These are phyloP conservation scores for Lasiodiplodia sp. DNA, from an alignment of 2,329 filamentous ascomycete genomes.

Conservation along the genomic window DNA sequence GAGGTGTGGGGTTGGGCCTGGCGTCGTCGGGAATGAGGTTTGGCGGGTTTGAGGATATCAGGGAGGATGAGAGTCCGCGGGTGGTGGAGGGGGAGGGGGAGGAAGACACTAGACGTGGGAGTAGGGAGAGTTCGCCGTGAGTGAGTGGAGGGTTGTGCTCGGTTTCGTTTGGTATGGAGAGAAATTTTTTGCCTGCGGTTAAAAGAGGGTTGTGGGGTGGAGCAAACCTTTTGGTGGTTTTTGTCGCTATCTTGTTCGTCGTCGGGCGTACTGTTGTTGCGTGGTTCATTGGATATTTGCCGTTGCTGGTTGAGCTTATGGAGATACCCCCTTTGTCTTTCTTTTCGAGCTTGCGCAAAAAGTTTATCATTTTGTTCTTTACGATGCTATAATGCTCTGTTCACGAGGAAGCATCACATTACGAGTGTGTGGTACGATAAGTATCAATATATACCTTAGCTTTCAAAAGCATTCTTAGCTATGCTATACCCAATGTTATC, in stretches of 20 bases:
- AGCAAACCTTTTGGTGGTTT: too few relatives aligned
- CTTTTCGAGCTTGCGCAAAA: background rate
- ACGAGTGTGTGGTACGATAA: too few relatives aligned
- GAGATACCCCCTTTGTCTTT: constrained; percentile 5
- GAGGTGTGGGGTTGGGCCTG: constrained; percentile 14
- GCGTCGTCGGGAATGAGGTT: constrained; percentile 11
- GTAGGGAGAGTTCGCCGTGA: constrained; percentile 21
- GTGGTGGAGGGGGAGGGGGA: background rate
- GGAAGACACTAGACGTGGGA: background rate
- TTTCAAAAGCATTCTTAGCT: too few relatives aligned
- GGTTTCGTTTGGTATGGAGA: background rate
- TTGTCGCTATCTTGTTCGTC: too few relatives aligned
- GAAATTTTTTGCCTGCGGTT: too few relatives aligned
- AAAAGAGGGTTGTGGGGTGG: too few relatives aligned
- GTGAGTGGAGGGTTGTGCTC: background rate
- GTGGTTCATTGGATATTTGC: background rate
- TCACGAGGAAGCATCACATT: too few relatives aligned
- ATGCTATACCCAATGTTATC: too few relatives aligned
- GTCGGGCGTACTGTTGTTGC: background rate
- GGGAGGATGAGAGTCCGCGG: constrained; percentile 18
- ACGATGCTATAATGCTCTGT: too few relatives aligned
- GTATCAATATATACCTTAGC: too few relatives aligned
- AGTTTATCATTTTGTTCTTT: too few relatives aligned
- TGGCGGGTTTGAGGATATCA: constrained; percentile 31
- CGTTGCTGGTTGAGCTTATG: background rate